Base-by-base conservation (phyloP, 208 protist species). In the Porcisia hertigi region DNA sequence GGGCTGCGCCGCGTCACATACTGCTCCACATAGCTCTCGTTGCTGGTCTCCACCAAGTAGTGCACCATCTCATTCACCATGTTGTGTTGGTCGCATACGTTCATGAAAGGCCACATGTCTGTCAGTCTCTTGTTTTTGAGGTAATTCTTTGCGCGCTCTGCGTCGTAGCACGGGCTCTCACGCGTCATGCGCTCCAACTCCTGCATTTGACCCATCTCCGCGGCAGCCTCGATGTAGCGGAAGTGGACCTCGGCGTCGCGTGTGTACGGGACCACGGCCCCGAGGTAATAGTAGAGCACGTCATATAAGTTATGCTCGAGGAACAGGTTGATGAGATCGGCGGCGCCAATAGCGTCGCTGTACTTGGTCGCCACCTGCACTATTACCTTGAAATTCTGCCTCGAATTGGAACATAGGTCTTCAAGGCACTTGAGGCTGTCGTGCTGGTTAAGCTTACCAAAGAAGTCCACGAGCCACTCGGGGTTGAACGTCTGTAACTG, bases 171-270 rank as follows among this genome's bases (percentile, higher is more conserved):
- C 57, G 98, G 96, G 83, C 90, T 98, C 81, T 99, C 98, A 57
- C 98, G 94, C 54, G 98, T 99, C 87, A 99, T 99, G 71, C 98
- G 92, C 90, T 99, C 99, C 43, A 99, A 91, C 89, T 99, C 99
- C 81, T 98, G 95, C 71, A 98, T 89, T 87, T 99, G 98, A 49
- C 97, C 97, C 64, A 99, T 89, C 80, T 99, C 98, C 67, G 96
- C 92, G 0, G 98, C 98, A 0, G 99, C 98, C 88, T 99, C 96
- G 82, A 99, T 99, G 92, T 99, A 99, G 88, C 99, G 99, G 90
- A 99, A 99, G 88, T 99, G 98, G 43, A 99, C 98, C 69, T 99
- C 98, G 52, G 98, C 74, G 64, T 99, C 99, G 58, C 98, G 85
- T 8, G 92, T 96, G 84, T 98, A 98, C 43, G 97, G 94, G 3